Evolutionary conservation across 1,139 yeast species (phyloP), one percentile per base, ranked within the genome.

Genomic region (Candida mesenterica): DNA sequence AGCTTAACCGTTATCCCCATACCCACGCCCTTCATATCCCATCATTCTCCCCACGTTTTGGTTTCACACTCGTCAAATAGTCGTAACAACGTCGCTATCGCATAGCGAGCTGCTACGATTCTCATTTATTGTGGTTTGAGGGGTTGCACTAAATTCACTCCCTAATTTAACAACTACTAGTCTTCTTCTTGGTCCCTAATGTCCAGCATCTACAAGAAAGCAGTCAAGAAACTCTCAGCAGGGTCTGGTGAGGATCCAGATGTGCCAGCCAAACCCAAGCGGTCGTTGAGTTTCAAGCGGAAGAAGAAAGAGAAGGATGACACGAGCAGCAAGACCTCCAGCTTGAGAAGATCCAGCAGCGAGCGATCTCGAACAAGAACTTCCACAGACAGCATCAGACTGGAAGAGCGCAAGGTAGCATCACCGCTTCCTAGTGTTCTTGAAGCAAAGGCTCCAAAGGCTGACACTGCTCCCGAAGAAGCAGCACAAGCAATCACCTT

Each of bases 131-230:
- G n/a, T n/a, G n/a, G n/a, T n/a, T n/a, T n/a, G n/a, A n/a, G n/a
- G n/a, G n/a, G n/a, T n/a, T n/a, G n/a, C n/a, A n/a, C n/a, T n/a
- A n/a, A n/a, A n/a, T n/a, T n/a, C n/a, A n/a, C n/a, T n/a, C n/a
- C n/a, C n/a, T n/a, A n/a, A n/a, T n/a, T n/a, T n/a, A n/a, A n/a
- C n/a, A n/a, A n/a, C n/a, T n/a, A n/a, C n/a, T n/a, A n/a, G n/a
- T n/a, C n/a, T n/a, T n/a, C n/a, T 15, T 22, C 22, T 19, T 19
- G 22, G 9, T 9, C 22, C 8, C 6, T 15, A 4, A 25, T 25
- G 28, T 25, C 28, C 13, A 40, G 40, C 28, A 33, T 41, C 30
- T 43, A 40, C 35, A 40, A 42, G 15, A 45, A 45, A 31, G 46
- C 49, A 9, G 30, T 38, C 20, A 38, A 34, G 39, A 45, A 42